Evolutionary conservation across 2,329 filamentous ascomycete species (phyloP), one percentile per base, ranked within the genome.

Genomic region (Cladosporium sp.): DNA sequence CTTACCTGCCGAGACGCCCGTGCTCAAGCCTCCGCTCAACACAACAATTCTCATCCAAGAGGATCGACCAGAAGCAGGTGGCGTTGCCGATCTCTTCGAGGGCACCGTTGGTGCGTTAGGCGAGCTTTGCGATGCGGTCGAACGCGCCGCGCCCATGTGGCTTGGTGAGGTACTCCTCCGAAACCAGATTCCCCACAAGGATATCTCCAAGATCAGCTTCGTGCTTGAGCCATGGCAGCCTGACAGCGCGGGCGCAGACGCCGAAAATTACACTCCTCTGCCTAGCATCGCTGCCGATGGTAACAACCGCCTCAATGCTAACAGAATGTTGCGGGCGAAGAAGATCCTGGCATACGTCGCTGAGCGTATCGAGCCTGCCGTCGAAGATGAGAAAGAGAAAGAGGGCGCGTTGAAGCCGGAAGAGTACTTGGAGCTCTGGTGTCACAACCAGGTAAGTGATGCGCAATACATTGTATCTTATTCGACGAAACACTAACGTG

Each of bases 161-260:
- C 83, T 99, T 7, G 93, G 91, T 16, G 93, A 98, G 69, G 86
- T 97, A 40, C 82, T 99, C 16, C 81, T 99, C 56, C 83, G 84
- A 82, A 97, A 97, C 76, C 85, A 87, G 75, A 87, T 92, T 10
- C 92, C 93, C 0, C 80, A 84, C 66, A 98, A 98, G 80, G 95
- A 98, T n/a, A 89, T 93, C 1, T 87, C 94, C 71, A 99, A 99
- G 83, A 89, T 98, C n/a, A 93, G 92, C 3, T 99, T 99, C 74
- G 86, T 97, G 18, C 83, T 99, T 28, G 88, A 95, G 71, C 93
- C 95, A 0, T 93, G 86, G 80, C 85, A 91, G 72, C 89, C 92
- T 29, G 53, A 46, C 18, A 40, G 59, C 10, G 33, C 55, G 12
- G 65, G 65, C 11, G 63, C 58, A 11, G 33, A 23, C 21, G 33